Evolutionary conservation across 1,139 yeast species (phyloP).

Genomic region (Sugiyamaella xylanicola): DNA sequence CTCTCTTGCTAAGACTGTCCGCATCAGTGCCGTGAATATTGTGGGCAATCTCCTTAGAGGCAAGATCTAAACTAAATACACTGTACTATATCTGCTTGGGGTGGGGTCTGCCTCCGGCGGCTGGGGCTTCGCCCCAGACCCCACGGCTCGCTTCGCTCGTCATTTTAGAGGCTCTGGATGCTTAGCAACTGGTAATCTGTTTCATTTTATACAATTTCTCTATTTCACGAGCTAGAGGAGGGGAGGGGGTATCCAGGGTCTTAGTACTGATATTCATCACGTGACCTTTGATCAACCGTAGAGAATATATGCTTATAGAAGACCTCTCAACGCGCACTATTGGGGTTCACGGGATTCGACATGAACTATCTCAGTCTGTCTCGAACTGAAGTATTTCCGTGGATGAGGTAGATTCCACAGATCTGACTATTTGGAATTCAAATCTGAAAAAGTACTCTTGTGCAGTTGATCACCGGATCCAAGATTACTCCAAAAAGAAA

Average conservation of each 20-base stretch:
- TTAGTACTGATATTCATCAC: too few relatives aligned
- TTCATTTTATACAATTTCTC: too few relatives aligned
- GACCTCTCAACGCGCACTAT: conserved; percentile 6
- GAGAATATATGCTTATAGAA: background rate
- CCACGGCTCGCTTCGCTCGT: background rate
- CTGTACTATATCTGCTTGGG: background rate
- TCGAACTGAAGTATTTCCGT: background rate
- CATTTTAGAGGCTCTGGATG: background rate
- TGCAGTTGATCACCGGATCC: too few relatives aligned
- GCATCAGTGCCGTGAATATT: conserved; percentile 80
- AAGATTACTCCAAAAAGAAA: too few relatives aligned
- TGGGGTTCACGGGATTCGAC: conserved; percentile 5
- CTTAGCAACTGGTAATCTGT: too few relatives aligned
- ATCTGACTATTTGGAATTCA: background rate
- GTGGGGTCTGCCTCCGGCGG: conserved; percentile 6
- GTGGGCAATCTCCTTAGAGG: conserved; percentile 63
- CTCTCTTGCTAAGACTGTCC: conserved; percentile 68
- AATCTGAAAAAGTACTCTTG: too few relatives aligned
- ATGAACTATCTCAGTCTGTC: background rate
- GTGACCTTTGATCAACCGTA: too few relatives aligned
- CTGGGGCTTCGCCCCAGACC: conserved; percentile 11
- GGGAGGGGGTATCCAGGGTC: too few relatives aligned
- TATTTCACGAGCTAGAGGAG: too few relatives aligned
- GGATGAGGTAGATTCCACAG: background rate
- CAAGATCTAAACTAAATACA: conserved; percentile 52